These are phyloP conservation scores for Pythium monospermum DNA, from an alignment of 352 stramenopile species.

Conservation along the genomic window DNA sequence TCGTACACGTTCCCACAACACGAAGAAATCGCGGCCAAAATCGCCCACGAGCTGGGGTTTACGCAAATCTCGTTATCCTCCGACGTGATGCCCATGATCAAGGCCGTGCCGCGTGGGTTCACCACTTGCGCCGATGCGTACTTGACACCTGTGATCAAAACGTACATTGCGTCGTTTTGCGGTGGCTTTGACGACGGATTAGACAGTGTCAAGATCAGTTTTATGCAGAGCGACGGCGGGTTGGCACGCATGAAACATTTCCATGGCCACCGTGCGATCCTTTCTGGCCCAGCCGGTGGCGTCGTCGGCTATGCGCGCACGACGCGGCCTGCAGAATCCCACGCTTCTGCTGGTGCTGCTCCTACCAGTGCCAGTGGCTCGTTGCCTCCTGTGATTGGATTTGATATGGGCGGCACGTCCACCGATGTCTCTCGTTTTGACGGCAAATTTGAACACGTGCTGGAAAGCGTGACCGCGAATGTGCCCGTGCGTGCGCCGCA, in stretches of 20 bases:
- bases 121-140: slow-evolving; percentile 98
- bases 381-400: slow-evolving; percentile 90
- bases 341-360: too few species aligned
- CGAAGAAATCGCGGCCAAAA: slow-evolving; percentile 84
- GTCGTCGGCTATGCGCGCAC: slow-evolving; percentile 98
- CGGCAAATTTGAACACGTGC: slow-evolving; percentile 96
- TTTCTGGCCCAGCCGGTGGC: slow-evolving; percentile 92
- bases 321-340: slow-evolving; percentile 45
- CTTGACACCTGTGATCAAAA: slow-evolving; percentile 97
- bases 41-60: slow-evolving; percentile 93
- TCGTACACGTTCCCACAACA: slow-evolving; percentile 96
- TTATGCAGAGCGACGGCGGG: slow-evolving; percentile 99
- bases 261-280: slow-evolving; percentile 89
- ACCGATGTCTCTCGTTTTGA: slow-evolving; percentile 98
- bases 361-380: slow-evolving; percentile 8
- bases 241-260: slow-evolving; percentile 94
- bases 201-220: slow-evolving; percentile 90
- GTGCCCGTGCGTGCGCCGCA: slow-evolving; percentile 97
- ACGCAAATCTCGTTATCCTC: slow-evolving; percentile 89
- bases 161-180: slow-evolving; percentile 95
- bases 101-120: slow-evolving; percentile 94
- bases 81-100: slow-evolving; percentile 98
- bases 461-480: slow-evolving; percentile 97
- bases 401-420: slow-evolving; percentile 99
- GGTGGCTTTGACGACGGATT: slow-evolving; percentile 94